phyloP scores from a whole-genome alignment of 768 basidiomycete genomes.

The Naganishia vaughanmartiniae region DNA sequence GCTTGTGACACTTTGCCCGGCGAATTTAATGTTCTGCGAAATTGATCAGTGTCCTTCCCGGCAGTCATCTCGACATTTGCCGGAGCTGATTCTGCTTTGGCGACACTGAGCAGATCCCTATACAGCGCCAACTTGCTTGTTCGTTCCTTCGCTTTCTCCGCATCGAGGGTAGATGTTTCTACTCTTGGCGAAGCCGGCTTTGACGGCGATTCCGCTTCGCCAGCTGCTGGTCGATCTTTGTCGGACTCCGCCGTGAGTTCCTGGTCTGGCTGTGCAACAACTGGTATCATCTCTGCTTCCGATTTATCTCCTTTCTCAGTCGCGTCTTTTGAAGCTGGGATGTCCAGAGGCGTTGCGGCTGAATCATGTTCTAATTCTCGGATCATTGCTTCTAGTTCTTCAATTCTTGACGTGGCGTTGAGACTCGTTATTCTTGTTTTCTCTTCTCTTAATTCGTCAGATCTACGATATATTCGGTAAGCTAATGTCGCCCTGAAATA shows the following conservation, averaged over 20 bases:
- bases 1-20: neutral
- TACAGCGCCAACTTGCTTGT: neutral
- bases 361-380: neutral
- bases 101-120: neutral
- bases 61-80: neutral
- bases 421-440: neutral
- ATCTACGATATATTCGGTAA: neutral
- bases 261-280: neutral
- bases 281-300: neutral
- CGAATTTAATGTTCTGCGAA: neutral
- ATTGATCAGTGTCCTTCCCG: neutral
- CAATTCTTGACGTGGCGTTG: neutral
- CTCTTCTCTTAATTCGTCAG: neutral
- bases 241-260: neutral
- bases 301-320: neutral
- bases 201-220: neutral
- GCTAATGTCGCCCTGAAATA: neutral
- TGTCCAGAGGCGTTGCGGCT: neutral
- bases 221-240: neutral
- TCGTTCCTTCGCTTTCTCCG: neutral
- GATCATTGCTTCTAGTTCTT: neutral
- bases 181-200: neutral
- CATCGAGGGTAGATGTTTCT: neutral
- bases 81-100: neutral
- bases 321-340: neutral